phyloP scores from a whole-genome alignment of 176 grass and related monocot genomes.

The Ensete glaucum region DNA sequence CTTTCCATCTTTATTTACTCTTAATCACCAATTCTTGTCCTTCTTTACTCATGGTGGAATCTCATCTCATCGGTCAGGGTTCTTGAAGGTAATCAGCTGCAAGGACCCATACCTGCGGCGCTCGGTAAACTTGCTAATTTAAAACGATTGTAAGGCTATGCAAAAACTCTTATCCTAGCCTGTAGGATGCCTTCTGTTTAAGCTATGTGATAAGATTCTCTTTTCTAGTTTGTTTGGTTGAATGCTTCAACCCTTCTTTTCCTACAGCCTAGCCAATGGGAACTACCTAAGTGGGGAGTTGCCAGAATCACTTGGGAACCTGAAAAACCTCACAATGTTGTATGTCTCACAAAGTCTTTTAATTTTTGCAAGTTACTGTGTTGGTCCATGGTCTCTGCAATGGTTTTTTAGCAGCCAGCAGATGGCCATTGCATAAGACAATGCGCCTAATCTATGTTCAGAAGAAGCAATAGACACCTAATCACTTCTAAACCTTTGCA shows the following conservation, averaged over 20 bases:
- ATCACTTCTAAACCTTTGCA: background rate
- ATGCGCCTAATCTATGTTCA: background rate
- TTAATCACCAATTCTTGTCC: background rate
- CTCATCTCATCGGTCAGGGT: background rate
- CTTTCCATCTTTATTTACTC: background rate
- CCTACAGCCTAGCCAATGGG: background rate
- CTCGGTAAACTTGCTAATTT: slow-evolving; percentile 16
- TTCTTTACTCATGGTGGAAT: background rate
- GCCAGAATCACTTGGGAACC: slow-evolving; percentile 20
- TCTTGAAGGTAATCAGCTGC: slow-evolving; percentile 9
- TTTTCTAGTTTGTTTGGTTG: background rate
- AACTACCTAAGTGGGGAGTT: slow-evolving; percentile 15
- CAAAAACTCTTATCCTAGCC: background rate
- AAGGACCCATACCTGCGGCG: background rate
- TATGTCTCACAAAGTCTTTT: slow-evolving; percentile 7
- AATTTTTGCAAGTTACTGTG: background rate
- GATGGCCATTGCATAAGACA: background rate
- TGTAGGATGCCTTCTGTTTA: background rate
- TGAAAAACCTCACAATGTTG: slow-evolving; percentile 7
- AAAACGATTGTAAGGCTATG: slow-evolving; percentile 3
- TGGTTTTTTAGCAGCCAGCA: background rate
- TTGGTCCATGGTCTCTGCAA: too few relatives aligned
- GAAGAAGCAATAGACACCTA: background rate
- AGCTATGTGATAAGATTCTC: background rate
- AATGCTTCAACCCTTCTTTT: background rate